Evolutionary conservation across 2,329 filamentous ascomycete species (phyloP), one percentile per base, ranked within the genome.

Genomic region (Phialophora expanda): DNA sequence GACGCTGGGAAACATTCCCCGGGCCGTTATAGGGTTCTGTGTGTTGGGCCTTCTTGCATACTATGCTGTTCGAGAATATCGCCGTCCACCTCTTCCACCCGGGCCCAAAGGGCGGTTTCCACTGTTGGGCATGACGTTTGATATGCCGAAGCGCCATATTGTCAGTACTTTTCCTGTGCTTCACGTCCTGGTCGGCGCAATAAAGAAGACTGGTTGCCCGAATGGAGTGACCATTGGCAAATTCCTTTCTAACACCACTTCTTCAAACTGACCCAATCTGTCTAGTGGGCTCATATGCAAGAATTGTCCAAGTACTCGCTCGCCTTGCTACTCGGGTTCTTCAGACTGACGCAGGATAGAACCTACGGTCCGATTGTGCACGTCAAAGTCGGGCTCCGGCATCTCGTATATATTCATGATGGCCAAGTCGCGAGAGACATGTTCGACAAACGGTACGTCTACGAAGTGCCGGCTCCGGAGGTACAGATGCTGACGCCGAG

Each of bases 121-220:
- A 12, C 30, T 61, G 38, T 30, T 61, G 48, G 48, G 59, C 17
- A 61, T 61, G 59, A 61, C 59, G 14, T 54, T 61, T 61, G 59
- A 61, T 24, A 7, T 61, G n/a, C 57, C 57, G 41, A 61, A 61
- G 57, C 38, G 20, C 17, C 56, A 58, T 58, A 24, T 41, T 24
- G 56, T 58, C 20, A 32, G 32, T 32, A 34, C 7, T 24, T n/a
- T 26, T n/a, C 34, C 9, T n/a, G n/a, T 48, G 17, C 17, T 22
- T 48, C 44, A 48, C 44, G 20, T 48, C 44, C 22, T 20, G 44
- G 22, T 22, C 44, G 32, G 32, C 11, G 22, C 11, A 48, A 48
- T 48, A 17, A 8, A n/a, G 44, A 48, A 22, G 2, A 22, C 4
- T 22, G 11, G 17, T 20, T 20, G 44, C 22, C 22, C 22, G n/a